These are phyloP conservation scores for Sugiyamaella chiloensis DNA, from an alignment of 805 yeast genomes.

Conservation along the genomic window DNA sequence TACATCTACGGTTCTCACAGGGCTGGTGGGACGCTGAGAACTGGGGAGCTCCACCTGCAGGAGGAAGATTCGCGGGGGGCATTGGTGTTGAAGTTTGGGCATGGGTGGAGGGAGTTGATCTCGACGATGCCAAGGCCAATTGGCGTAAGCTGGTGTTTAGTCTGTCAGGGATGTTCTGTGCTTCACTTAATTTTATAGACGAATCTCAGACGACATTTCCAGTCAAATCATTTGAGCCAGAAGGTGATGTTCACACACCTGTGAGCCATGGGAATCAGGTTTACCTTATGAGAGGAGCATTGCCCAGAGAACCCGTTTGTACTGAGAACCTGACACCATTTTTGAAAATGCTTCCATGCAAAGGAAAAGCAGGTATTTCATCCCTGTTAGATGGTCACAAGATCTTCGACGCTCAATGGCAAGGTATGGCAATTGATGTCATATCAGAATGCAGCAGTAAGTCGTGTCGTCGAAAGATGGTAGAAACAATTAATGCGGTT, in stretches of 20 bases:
- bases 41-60: conserved; percentile 79
- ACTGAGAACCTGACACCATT: conserved; percentile 96
- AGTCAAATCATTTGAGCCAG: conserved; percentile 38
- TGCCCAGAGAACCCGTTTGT: conserved; percentile 94
- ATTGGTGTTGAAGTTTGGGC: conserved; percentile 96
- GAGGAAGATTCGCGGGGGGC: conserved; percentile 79
- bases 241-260: conserved; percentile 15
- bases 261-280: conserved; percentile 1
- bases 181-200: conserved; percentile 87
- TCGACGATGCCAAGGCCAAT: conserved; percentile 51
- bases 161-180: conserved; percentile 90
- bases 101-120: conserved; percentile 59
- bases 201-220: conserved; percentile 73
- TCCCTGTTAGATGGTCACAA: conserved; percentile 86
- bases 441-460: conserved; percentile 47
- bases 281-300: conserved; percentile 72
- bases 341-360: conserved; percentile 82
- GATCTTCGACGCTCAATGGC: conserved; percentile 86
- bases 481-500: conserved; percentile 67
- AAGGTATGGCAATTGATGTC: conserved; percentile 84
- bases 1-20: conserved; percentile 83
- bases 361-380: conserved; percentile 85
- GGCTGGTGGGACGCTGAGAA: conserved; percentile 92
- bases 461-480: conserved; percentile 37
- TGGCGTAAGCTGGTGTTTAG: conserved; percentile 76